These are phyloP conservation scores for Yamadazyma sp. DNA, from an alignment of 805 yeast species.

Conservation along the genomic window DNA sequence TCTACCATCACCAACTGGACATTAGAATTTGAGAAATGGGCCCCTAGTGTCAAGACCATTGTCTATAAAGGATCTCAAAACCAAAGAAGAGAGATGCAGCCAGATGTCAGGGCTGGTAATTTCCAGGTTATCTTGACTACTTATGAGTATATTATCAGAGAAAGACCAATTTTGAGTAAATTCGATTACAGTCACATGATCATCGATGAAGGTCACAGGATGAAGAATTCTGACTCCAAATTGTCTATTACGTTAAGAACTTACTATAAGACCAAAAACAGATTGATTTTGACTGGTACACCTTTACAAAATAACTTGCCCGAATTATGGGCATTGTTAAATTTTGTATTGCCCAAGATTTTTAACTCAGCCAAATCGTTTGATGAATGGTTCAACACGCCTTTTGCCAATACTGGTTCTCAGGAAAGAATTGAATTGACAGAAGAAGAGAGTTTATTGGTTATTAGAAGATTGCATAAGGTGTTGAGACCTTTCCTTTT, in stretches of 20 bases:
- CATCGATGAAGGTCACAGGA: constrained; percentile 88
- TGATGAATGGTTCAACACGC: constrained; percentile 89
- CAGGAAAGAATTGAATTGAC: constrained; percentile 79
- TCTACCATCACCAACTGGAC: constrained; percentile 88
- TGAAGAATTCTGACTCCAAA: constrained; percentile 78
- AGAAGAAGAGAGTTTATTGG: constrained; percentile 82
- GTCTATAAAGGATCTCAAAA: constrained; percentile 78
- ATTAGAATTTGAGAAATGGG: constrained; percentile 84
- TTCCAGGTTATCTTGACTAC: constrained; percentile 79
- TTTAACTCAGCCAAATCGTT: constrained; percentile 84
- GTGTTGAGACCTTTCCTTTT: constrained; percentile 81
- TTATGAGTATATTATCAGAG: constrained; percentile 78
- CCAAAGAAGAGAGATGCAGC: constrained; percentile 65
- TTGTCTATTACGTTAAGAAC: constrained; percentile 68
- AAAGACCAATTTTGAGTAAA: constrained; percentile 66
- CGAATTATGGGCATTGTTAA: constrained; percentile 81
- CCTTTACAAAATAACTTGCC: constrained; percentile 84
- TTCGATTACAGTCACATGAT: constrained; percentile 84
- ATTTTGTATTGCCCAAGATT: constrained; percentile 79
- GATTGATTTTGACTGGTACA: constrained; percentile 84
- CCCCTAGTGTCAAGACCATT: constrained; percentile 70
- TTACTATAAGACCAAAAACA: constrained; percentile 70
- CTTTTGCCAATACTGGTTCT: constrained; percentile 80
- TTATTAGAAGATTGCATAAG: constrained; percentile 81
- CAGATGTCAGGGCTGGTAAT: constrained; percentile 63